Percentiles rank a stretch among this genome's conserved stretches.
These are phyloP conservation scores for Gnomoniopsis smithogilvyi DNA, from an alignment of 2,329 filamentous ascomycete species.

Conservation along the genomic window DNA sequence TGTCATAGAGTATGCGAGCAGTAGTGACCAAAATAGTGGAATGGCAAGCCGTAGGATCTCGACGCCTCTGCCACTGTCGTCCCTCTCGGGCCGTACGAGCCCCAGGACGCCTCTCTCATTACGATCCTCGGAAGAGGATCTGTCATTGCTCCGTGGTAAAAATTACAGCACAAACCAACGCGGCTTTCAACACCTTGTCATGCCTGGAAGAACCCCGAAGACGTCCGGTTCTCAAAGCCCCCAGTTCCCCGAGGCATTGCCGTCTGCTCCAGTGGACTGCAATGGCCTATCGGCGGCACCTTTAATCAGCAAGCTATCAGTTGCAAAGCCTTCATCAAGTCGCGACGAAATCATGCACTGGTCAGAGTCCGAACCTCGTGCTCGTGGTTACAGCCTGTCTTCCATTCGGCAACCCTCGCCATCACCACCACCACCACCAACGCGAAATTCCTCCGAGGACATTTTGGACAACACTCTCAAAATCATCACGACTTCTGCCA, in stretches of 20 bases:
- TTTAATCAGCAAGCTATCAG: constrained; percentile 15
- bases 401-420: constrained; percentile 3
- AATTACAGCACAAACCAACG: constrained; percentile 28
- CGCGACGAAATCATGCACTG: constrained; percentile 4
- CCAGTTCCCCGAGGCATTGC: constrained; percentile 18
- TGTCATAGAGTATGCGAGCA: constrained; percentile 29
- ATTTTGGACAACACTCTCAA: constrained; percentile 1
- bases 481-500: constrained; percentile 5
- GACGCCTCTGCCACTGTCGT: constrained; percentile 32
- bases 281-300: constrained; percentile 3
- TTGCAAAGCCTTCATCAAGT: not conserved
- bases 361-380: not conserved
- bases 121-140: constrained; percentile 37
- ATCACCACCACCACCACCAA: not conserved
- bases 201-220: constrained; percentile 13
- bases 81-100: constrained; percentile 1
- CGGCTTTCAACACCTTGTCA: constrained; percentile 10
- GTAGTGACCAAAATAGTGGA: constrained; percentile 25
- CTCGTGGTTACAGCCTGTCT: not conserved
- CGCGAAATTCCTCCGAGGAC: not conserved
- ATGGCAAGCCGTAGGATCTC: constrained; percentile 25
- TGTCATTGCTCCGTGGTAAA: constrained; percentile 34
- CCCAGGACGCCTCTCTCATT: constrained; percentile 34
- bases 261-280: constrained; percentile 3
- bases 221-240: constrained; percentile 9